Conservation (phyloP, 1,139 yeast species). For the Kodamaea derodonti region DNA sequence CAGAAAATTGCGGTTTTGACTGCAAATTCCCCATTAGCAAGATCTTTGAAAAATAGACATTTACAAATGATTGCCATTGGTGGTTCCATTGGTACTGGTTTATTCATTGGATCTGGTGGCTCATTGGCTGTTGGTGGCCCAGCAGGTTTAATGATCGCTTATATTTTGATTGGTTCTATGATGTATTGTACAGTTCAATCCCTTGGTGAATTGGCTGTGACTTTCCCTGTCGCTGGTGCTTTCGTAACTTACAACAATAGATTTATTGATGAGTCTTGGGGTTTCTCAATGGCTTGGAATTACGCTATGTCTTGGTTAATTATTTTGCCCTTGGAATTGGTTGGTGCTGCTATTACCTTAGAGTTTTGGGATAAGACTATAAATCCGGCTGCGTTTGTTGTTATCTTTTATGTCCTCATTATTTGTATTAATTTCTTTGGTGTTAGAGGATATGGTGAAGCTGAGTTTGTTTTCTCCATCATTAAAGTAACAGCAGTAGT, state of each 20-base stretch:
- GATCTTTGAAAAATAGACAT: slow-evolving; percentile 61
- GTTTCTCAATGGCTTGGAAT: slow-evolving; percentile 77
- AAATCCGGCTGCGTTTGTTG: slow-evolving; percentile 39
- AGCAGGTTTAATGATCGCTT: slow-evolving; percentile 69
- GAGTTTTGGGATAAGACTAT: slow-evolving; percentile 30
- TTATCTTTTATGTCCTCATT: slow-evolving; percentile 34
- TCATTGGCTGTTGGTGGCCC: slow-evolving; percentile 75
- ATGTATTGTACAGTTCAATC: slow-evolving; percentile 76
- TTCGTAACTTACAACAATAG: slow-evolving; percentile 68
- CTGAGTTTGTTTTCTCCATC: slow-evolving; percentile 37
- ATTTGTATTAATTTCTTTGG: slow-evolving; percentile 35
- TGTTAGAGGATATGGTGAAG: slow-evolving; percentile 44
- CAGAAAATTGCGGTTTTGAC: slow-evolving; percentile 67
- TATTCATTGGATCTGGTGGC: slow-evolving; percentile 71
- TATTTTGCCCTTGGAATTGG: slow-evolving; percentile 70
- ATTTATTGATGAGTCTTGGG: slow-evolving; percentile 73
- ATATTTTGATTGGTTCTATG: slow-evolving; percentile 63
- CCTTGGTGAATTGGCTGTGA: slow-evolving; percentile 81
- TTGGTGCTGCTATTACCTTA: slow-evolving; percentile 49
- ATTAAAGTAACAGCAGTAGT: slow-evolving; percentile 34
- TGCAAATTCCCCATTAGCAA: slow-evolving; percentile 66
- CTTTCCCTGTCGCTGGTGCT: slow-evolving; percentile 78
- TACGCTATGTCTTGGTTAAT: slow-evolving; percentile 78
- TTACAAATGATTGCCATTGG: slow-evolving; percentile 86
- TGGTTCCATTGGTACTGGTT: slow-evolving; percentile 82